Percentiles rank a stretch among this genome's conserved stretches.
Conservation (phyloP, 805 yeast genomes). For the Saccharomycopsis capsularis region DNA sequence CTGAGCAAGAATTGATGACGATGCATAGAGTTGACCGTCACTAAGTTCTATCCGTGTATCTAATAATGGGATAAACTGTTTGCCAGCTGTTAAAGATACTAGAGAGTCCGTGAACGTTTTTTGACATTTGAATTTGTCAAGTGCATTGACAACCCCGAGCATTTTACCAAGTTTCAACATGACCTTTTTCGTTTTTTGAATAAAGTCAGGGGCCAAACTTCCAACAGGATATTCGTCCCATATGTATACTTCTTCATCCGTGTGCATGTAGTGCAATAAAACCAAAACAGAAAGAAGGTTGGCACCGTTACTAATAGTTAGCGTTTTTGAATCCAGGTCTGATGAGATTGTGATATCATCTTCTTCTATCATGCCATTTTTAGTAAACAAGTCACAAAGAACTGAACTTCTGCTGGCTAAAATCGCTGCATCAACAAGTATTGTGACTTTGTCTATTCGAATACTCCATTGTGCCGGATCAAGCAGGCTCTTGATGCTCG, state of each 20-base stretch:
- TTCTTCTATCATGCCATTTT: background rate
- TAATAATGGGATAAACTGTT: background rate
- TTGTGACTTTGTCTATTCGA: background rate
- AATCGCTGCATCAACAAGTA: slow-evolving; percentile 21
- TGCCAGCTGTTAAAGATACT: background rate
- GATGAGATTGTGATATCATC: background rate
- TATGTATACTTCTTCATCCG: slow-evolving; percentile 37
- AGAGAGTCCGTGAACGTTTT: background rate
- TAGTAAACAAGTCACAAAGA: slow-evolving; percentile 20
- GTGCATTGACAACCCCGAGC: slow-evolving; percentile 26
- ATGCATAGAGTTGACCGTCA: slow-evolving; percentile 40
- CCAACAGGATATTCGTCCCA: slow-evolving; percentile 35
- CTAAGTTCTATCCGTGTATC: slow-evolving; percentile 43
- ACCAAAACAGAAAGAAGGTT: slow-evolving; percentile 25
- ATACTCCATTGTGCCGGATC: background rate
- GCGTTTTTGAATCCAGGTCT: background rate
- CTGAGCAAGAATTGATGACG: slow-evolving; percentile 34
- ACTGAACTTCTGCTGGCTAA: slow-evolving; percentile 30
- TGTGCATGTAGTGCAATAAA: slow-evolving; percentile 43
- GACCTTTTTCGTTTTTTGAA: slow-evolving; percentile 28
- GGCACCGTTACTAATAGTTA: background rate
- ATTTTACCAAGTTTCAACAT: slow-evolving; percentile 27
- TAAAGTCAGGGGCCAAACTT: slow-evolving; percentile 27
- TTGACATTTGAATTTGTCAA: slow-evolving; percentile 24
- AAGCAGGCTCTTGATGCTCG: background rate